A percentile compares a stretch with the other conserved stretches of the same genome.
Conservation (phyloP, 257 asterid species). For the Verbascum thapsus region DNA sequence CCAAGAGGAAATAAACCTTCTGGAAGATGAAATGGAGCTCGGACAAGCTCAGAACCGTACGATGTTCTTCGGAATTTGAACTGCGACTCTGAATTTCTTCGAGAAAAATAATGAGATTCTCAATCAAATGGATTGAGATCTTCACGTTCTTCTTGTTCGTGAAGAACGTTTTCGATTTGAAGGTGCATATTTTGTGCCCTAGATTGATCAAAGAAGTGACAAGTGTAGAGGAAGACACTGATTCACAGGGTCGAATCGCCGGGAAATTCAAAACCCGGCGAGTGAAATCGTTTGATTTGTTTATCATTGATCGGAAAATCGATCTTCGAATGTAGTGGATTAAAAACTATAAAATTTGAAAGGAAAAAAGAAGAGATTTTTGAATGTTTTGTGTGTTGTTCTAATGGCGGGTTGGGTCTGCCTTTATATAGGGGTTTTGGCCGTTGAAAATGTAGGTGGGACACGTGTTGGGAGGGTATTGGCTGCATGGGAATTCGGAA, state of each 20-base stretch:
- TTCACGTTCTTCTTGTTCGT: constrained; percentile 57
- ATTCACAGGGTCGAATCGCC: constrained; percentile 79
- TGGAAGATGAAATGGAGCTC: constrained; percentile 86
- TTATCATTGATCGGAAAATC: constrained; percentile 45
- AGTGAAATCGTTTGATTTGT: constrained; percentile 38
- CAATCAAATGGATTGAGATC: constrained; percentile 50
- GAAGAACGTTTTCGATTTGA: constrained; percentile 50
- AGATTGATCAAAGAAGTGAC: constrained; percentile 50
- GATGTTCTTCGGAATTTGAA: constrained; percentile 23
- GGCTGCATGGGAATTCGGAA: too few species aligned
- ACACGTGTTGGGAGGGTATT: too few species aligned
- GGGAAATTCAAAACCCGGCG: constrained; percentile 90
- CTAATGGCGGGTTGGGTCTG: too few species aligned
- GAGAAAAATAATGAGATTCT: constrained; percentile 57
- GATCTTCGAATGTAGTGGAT: too few species aligned
- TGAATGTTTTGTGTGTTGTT: too few species aligned
- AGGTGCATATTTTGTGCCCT: constrained; percentile 44
- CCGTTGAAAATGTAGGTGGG: too few species aligned
- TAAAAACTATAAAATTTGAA: too few species aligned
- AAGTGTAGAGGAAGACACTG: constrained; percentile 47
- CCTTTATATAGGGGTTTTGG: too few species aligned
- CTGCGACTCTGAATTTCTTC: constrained; percentile 41
- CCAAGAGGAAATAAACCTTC: constrained; percentile 56
- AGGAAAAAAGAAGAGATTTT: too few species aligned
- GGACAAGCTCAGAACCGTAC: constrained; percentile 48